Base-by-base conservation (phyloP, 192 early-diverging fungal genomes). In the Coemansia sp. region DNA sequence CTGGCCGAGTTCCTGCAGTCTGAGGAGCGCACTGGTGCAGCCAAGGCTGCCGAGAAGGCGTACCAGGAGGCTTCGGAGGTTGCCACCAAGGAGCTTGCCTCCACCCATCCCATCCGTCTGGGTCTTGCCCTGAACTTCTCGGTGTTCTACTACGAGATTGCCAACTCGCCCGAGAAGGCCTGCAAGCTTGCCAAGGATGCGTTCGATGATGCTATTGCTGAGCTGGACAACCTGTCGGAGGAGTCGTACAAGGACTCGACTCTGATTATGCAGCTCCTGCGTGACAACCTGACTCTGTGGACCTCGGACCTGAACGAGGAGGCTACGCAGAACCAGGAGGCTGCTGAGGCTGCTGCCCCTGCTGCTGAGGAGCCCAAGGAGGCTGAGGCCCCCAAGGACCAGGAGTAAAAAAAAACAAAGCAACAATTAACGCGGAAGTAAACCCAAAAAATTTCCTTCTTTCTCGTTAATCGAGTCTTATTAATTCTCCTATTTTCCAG, bases 181-280 rank as follows among this genome's bases (percentile, higher is more conserved):
- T 96, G 96, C 88, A 90, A 96, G 69, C 87, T 97, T 40, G 95
- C 95, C 83, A 89, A 77, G 75, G 54, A 63, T 34, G 80, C 97
- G 28, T 99, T 99, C 72, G 97, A 99, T 83, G 97, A 96, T 71
- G 97, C 97, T 56, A 99, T 99, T 82, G 95, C 97, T 45, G 97
- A 97, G 85, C 87, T 99, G 62, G 97, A 99, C 88, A 96, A 93
- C 66, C 89, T 99, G 60, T 93, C 89, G 80, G 97, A 99, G 84
- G 97, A 97, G 84, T 94, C 93, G 62, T 99, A 99, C 92, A 99
- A 97, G 89, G 96, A 98, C 82, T 95, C 93, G 55, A 98, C 97
- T 57, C 87, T 99, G 68, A 99, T 99, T 84, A 99, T 99, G 97
- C 97, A 99, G 86, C 88, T 99, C 60, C 86, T 99, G 74, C 89